A percentile compares a stretch with the other conserved stretches of the same genome.
Evolutionary conservation across 805 yeast species (phyloP).

Genomic region (Sungouiella thailandica): DNA sequence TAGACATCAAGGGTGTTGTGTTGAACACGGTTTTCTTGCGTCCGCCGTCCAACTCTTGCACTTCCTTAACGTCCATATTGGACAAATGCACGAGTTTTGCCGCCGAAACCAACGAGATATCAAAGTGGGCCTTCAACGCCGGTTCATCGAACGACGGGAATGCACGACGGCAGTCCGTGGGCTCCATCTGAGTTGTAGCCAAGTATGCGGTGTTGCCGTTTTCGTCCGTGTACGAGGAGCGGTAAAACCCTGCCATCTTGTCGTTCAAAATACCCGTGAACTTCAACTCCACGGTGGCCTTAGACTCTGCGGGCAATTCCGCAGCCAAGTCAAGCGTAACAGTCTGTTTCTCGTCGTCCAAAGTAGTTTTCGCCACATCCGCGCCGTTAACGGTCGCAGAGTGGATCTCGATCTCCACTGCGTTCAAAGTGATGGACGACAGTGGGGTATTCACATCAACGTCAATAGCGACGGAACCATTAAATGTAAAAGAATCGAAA

Average conservation of each 20-base stretch:
- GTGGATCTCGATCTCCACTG: slow-evolving; percentile 59
- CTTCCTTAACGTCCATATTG: slow-evolving; percentile 60
- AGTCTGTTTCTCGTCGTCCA: slow-evolving; percentile 35
- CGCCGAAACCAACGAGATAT: slow-evolving; percentile 55
- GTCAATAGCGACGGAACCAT: slow-evolving; percentile 52
- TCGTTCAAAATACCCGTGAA: slow-evolving; percentile 66
- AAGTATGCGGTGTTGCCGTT: slow-evolving; percentile 64
- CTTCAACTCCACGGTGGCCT: slow-evolving; percentile 42
- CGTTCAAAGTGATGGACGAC: slow-evolving; percentile 49
- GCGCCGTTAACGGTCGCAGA: slow-evolving; percentile 36
- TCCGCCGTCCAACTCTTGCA: slow-evolving; percentile 35
- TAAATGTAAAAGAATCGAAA: slow-evolving; percentile 53
- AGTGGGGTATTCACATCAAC: slow-evolving; percentile 47
- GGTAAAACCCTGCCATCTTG: slow-evolving; percentile 80
- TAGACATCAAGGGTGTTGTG: slow-evolving; percentile 78
- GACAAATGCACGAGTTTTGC: slow-evolving; percentile 56
- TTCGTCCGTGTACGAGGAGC: slow-evolving; percentile 53
- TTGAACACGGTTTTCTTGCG: slow-evolving; percentile 59
- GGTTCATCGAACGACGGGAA: slow-evolving; percentile 89
- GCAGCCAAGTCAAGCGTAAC: slow-evolving; percentile 38
- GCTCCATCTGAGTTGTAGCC: slow-evolving; percentile 84
- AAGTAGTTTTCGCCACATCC: slow-evolving; percentile 18
- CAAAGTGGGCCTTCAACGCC: slow-evolving; percentile 68
- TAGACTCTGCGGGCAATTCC: slow-evolving; percentile 29
- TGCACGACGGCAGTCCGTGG: slow-evolving; percentile 82